Conservation (phyloP, 176 grass and related monocot genomes). For the Triticum monococcum region DNA sequence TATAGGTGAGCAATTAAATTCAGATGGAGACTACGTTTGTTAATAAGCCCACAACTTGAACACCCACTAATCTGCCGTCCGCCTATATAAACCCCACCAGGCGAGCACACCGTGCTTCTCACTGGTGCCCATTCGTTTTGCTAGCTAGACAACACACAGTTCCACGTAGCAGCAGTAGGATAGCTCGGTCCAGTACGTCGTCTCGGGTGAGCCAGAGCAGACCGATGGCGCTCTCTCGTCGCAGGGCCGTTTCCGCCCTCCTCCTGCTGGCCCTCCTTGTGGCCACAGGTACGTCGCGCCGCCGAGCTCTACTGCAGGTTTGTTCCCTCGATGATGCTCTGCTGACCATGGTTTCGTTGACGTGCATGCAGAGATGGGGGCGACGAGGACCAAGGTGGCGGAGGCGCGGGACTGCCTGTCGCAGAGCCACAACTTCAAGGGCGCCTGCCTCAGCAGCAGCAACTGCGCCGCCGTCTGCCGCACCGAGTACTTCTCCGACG, state of each 20-base stretch:
- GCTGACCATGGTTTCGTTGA: too few relatives aligned
- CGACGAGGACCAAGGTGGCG: slow-evolving; percentile 38
- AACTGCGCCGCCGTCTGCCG: slow-evolving; percentile 69
- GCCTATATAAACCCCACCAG: slow-evolving; percentile 29
- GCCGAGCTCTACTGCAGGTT: not conserved
- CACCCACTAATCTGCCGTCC: too few relatives aligned
- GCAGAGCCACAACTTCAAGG: slow-evolving; percentile 71
- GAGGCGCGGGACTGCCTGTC: slow-evolving; percentile 69
- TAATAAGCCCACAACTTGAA: not conserved
- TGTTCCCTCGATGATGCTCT: not conserved
- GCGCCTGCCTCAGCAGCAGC: slow-evolving; percentile 42
- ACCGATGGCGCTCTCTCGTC: slow-evolving; percentile 36
- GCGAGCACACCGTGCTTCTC: not conserved
- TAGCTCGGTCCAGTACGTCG: not conserved
- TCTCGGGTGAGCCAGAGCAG: not conserved
- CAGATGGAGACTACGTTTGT: too few relatives aligned
- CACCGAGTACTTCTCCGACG: slow-evolving; percentile 55
- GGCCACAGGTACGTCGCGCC: slow-evolving; percentile 28
- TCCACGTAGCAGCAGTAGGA: not conserved
- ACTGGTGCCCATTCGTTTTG: not conserved
- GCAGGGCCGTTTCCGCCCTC: slow-evolving; percentile 39
- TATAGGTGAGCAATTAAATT: too few relatives aligned
- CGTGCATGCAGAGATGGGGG: slow-evolving; percentile 42
- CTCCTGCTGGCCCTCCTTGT: slow-evolving; percentile 57
- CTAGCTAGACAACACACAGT: not conserved